Evolutionary conservation across 1,139 yeast species (phyloP), one percentile per base, ranked within the genome.

Genomic region (Taphrina deformans): DNA sequence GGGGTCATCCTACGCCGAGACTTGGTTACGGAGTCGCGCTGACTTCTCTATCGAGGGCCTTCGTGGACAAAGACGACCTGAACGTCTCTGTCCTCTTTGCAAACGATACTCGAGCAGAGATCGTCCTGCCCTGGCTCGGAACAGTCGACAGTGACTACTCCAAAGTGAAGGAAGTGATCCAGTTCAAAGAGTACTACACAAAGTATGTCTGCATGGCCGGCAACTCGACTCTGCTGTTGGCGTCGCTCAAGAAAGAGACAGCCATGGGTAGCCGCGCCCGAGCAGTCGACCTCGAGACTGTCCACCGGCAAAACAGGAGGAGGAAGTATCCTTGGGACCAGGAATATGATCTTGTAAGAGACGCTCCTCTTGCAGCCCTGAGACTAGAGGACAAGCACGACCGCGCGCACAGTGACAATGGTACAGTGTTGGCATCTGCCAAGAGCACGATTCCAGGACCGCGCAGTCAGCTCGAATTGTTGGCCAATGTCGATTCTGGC

Each of bases 1-100:
- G 58, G 24, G 58, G 58, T 38, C 48, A 35, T 38, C 58, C 58
- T n/a, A 53, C 58, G 7, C 58, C 58, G 12, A 29, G 58, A 3
- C 48, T 53, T 12, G 58, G 58, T 5, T 53, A 53, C 23, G 58
- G 58, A 10, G 58, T 53, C 10, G 58, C 58, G 9, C 24, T 53
- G 29, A 35, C 45, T 2, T 35, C 48, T 41, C 29, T 51, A 14
- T 9, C 55, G 12, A 14, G 58, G 23, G 45, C 48, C 24, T 24
- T 29, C 33, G n/a, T 38, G 24, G 45, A 21, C 21, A 24, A 24
- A n/a, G 58, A 53, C 18, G 33, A 38, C 12, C 46, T 53, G 29
- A 24, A 38, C 16, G 23, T 53, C 1, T 27, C 35, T 16, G 46
- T 53, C 23, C n/a, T 21, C 9, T 38, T 53, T 14, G 21, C 10